Evolutionary conservation across 768 basidiomycete species (phyloP).

Genomic region (Gautieria morchelliformis): DNA sequence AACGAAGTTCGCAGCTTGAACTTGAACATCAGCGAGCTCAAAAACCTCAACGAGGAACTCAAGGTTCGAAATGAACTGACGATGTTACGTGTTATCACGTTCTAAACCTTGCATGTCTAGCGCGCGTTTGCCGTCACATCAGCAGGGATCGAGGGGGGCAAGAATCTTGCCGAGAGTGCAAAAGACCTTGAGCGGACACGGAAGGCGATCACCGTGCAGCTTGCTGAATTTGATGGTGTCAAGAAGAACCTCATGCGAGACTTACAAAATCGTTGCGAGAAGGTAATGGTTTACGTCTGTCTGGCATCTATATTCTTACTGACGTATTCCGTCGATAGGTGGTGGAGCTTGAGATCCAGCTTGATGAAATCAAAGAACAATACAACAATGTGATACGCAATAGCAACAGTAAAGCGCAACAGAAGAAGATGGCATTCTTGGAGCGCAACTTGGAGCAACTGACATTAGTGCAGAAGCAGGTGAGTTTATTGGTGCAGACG

Average conservation of each 20-base stretch:
- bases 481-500: conserved; percentile 20
- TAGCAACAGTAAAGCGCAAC: conserved; percentile 96
- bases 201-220: conserved; percentile 95
- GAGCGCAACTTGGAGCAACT: conserved; percentile 94
- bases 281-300: conserved; percentile 39
- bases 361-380: conserved; percentile 97
- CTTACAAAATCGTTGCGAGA: conserved; percentile 98
- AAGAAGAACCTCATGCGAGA: conserved; percentile 99
- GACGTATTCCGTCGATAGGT: conserved; percentile 45
- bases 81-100: conserved; percentile 3
- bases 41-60: conserved; percentile 94
- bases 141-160: conserved; percentile 93
- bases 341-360: conserved; percentile 96
- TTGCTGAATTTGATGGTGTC: conserved; percentile 96
- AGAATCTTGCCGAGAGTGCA: conserved; percentile 93
- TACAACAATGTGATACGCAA: conserved; percentile 98
- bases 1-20: conserved; percentile 81
- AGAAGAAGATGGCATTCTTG: conserved; percentile 98
- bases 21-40: conserved; percentile 82
- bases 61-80: conserved; percentile 49
- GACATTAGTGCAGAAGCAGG: conserved; percentile 96
- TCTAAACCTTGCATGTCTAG: conserved; percentile 30
- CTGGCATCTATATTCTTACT: neutral
- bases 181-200: conserved; percentile 95
- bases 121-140: conserved; percentile 96